phyloP scores from a whole-genome alignment of 164 flowering plant genomes.

The Annona squamosa region DNA sequence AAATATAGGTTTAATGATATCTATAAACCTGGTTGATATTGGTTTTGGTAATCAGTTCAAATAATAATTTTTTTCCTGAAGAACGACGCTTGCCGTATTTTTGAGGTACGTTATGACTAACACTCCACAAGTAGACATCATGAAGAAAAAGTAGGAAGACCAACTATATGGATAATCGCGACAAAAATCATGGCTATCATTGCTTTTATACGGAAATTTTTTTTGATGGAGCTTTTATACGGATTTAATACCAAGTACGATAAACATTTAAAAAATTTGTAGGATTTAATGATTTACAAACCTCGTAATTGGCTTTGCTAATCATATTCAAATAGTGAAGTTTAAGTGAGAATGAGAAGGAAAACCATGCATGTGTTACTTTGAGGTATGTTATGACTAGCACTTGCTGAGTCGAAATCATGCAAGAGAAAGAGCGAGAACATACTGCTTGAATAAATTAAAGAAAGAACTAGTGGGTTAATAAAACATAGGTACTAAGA shows the following conservation, averaged over 20 bases:
- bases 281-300: no score
- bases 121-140: no score
- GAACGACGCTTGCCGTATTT: not conserved
- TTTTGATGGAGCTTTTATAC: no score
- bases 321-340: no score
- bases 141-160: not conserved
- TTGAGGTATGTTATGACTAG: not conserved
- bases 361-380: not conserved
- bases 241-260: no score
- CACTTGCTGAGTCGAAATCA: not conserved
- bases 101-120: not conserved
- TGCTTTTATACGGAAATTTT: no score
- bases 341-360: no score
- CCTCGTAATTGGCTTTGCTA: not conserved
- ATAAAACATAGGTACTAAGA: no score
- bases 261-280: no score
- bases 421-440: not conserved
- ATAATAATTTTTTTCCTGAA: not conserved
- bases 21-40: not conserved
- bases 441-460: not conserved
- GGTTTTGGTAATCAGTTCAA: no score
- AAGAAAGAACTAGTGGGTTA: not conserved
- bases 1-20: no score
- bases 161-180: not conserved
- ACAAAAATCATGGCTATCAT: not conserved